Evolutionary conservation across 2,329 filamentous ascomycete genomes (phyloP).

Genomic region (Cytospora chrysosperma): DNA sequence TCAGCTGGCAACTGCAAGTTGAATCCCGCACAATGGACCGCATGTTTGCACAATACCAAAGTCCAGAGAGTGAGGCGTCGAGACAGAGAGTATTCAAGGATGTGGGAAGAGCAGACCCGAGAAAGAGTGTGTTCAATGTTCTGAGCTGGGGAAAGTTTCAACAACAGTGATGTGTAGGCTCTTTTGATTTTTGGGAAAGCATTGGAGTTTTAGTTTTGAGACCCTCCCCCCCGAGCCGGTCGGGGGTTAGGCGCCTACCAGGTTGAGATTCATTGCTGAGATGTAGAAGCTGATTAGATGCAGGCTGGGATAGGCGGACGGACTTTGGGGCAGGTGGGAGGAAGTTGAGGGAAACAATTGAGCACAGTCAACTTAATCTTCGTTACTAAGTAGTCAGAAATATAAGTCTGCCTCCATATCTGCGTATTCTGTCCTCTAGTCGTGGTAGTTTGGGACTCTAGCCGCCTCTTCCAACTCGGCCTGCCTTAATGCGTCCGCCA

Average conservation of each 20-base stretch:
- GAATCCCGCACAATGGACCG: slow-evolving; percentile 39
- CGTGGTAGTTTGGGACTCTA: slow-evolving; percentile 30
- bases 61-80: slow-evolving; percentile 37
- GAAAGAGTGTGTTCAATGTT: slow-evolving; percentile 19
- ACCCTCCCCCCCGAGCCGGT: too few relatives aligned
- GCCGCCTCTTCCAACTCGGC: slow-evolving; percentile 33
- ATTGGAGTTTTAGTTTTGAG: background rate
- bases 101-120: slow-evolving; percentile 13
- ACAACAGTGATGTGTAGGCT: background rate
- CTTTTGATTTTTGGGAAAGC: background rate
- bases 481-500: slow-evolving; percentile 52
- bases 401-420: background rate
- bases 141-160: slow-evolving; percentile 15
- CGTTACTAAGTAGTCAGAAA: too few relatives aligned
- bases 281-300: too few relatives aligned
- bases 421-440: background rate
- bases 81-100: slow-evolving; percentile 35
- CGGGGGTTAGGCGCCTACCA: too few relatives aligned
- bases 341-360: too few relatives aligned
- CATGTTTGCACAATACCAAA: slow-evolving; percentile 40
- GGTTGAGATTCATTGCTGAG: too few relatives aligned
- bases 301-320: too few relatives aligned
- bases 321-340: too few relatives aligned
- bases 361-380: too few relatives aligned
- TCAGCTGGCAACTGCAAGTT: slow-evolving; percentile 7